Evolutionary conservation across 768 basidiomycete genomes (phyloP), one percentile per base, ranked within the genome.

Genomic region (Leucocoprinus sp.): DNA sequence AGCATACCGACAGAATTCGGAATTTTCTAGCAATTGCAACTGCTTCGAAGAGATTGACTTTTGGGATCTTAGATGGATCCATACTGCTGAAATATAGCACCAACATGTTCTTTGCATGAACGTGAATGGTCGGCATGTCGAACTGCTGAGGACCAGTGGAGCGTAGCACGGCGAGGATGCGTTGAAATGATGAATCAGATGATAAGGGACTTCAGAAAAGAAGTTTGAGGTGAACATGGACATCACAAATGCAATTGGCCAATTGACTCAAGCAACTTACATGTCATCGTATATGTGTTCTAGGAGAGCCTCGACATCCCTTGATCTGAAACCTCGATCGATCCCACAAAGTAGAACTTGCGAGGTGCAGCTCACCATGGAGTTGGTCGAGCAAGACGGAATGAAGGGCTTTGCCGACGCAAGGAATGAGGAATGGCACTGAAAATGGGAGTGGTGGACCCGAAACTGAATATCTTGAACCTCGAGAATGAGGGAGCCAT

Each of bases 241-340:
- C 17, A 28, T 45, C 42, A 34, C 18, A 28, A 27, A 42, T 21
- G 22, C 22, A 24, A 17, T 23, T 33, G n/a, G 31, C 7, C 24
- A 17, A 8, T 38, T 19, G 22, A 7, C 37, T 38, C 15, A 15
- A 46, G 37, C 22, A 29, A 74, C 80, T 69, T 61, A 85, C 84
- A 59, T 59, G 55, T 84, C 77, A 55, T 83, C 77, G 56, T 86
- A 85, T 23, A 86, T 55, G 60, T 83, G 74, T 48, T 70, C 69
- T n/a, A 86, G 61, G 38, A 87, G 58, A 1, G 64, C 67, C 38
- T 74, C 72, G 5, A 83, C 67, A 56, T 85, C 82, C 34, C 59
- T 55, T 14, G 64, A 60, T 29, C 54, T 57, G 39, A 75, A 64
- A 24, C 60, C 57, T 14, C 64, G 58, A 35, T 67, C 60, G 21